These are phyloP conservation scores for Botrytis medusae DNA, from an alignment of 2,329 filamentous ascomycete species.

Conservation along the genomic window DNA sequence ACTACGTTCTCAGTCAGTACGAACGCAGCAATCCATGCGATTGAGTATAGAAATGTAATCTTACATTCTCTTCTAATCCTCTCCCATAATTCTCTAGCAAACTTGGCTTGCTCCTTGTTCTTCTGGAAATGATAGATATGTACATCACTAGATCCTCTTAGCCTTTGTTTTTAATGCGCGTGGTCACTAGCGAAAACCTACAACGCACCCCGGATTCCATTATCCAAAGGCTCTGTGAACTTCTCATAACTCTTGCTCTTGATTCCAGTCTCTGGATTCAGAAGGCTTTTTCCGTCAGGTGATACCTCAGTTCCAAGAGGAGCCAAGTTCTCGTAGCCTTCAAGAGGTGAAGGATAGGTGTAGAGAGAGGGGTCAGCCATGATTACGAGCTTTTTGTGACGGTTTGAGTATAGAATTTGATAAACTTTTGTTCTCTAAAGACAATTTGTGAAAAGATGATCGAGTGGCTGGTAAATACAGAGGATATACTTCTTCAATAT, in stretches of 20 bases:
- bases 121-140: slow-evolving; percentile 80
- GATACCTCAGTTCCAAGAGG: slow-evolving; percentile 47
- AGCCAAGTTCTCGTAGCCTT: slow-evolving; percentile 50
- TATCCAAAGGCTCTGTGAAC: slow-evolving; percentile 68
- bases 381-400: neutral
- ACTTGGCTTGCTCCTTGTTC: slow-evolving; percentile 61
- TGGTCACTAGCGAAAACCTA: slow-evolving; percentile 41
- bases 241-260: slow-evolving; percentile 67
- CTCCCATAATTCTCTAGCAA: slow-evolving; percentile 72
- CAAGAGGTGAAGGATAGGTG: slow-evolving; percentile 52
- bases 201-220: slow-evolving; percentile 70
- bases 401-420: neutral
- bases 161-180: neutral
- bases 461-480: neutral
- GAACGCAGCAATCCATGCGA: neutral
- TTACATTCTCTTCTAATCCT: slow-evolving; percentile 77
- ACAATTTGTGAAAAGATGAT: neutral
- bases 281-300: slow-evolving; percentile 74
- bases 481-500: neutral
- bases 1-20: slow-evolving; percentile 49
- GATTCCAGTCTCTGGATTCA: slow-evolving; percentile 61
- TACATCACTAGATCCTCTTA: slow-evolving; percentile 56
- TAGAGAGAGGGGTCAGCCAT: slow-evolving; percentile 54
- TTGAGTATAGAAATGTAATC: slow-evolving; percentile 32
- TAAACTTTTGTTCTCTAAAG: neutral